These are phyloP conservation scores for Fraxinus platypoda DNA, from an alignment of 305 asterid genomes.

Conservation along the genomic window DNA sequence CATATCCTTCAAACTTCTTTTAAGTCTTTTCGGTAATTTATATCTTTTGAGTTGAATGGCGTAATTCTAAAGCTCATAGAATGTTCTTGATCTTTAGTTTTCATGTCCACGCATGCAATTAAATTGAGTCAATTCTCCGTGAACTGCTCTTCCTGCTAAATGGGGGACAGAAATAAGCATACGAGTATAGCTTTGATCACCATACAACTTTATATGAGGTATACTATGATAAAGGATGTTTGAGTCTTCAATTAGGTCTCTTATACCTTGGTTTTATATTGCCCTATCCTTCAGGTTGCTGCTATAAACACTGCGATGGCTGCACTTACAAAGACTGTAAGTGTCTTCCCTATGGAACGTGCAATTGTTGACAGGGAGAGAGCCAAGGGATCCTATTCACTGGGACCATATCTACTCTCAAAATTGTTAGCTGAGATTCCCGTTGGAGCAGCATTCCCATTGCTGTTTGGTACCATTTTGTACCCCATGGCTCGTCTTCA, in stretches of 20 bases:
- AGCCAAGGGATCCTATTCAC: conserved; percentile 77
- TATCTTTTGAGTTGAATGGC: not conserved
- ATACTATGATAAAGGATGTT: conserved; percentile 7
- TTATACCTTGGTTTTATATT: conserved; percentile 15
- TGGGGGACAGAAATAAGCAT: not conserved
- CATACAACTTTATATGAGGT: not conserved
- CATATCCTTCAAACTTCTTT: not conserved
- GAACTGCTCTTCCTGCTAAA: not conserved
- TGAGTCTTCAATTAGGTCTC: conserved; percentile 11
- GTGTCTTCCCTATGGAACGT: conserved; percentile 98
- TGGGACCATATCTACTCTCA: conserved; percentile 92
- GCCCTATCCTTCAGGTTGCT: conserved; percentile 63
- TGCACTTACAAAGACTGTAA: conserved; percentile 93
- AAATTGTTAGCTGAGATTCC: conserved; percentile 95
- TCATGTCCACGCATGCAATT: not conserved
- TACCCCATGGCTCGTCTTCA: conserved; percentile 97
- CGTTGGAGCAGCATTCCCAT: conserved; percentile 91
- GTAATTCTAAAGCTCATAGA: not conserved
- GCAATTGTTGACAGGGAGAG: conserved; percentile 93
- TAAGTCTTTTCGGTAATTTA: not conserved
- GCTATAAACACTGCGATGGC: conserved; percentile 99
- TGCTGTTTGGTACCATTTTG: conserved; percentile 85
- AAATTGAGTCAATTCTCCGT: not conserved
- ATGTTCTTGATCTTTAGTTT: not conserved
- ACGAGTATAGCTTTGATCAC: not conserved